These are phyloP conservation scores for Gardenia jasminoides DNA, from an alignment of 257 asterid species.

Conservation along the genomic window DNA sequence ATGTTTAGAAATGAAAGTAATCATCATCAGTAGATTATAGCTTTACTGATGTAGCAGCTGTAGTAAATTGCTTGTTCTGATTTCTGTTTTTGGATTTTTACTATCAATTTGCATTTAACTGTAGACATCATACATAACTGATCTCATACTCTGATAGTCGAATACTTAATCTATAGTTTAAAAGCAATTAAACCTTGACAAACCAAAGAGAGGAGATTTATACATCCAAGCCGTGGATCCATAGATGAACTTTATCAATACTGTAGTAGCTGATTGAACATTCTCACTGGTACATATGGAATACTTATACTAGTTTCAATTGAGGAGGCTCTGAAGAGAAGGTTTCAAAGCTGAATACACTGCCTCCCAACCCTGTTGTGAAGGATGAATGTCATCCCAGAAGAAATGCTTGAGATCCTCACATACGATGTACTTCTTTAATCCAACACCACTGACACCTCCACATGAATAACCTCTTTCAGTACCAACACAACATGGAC, in stretches of 20 bases:
- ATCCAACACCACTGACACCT: slow-evolving; percentile 31
- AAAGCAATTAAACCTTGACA: not conserved
- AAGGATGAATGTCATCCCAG: slow-evolving; percentile 69
- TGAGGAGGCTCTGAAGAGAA: slow-evolving; percentile 28
- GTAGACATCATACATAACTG: too few relatives aligned
- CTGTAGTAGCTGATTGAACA: not conserved
- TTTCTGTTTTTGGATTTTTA: too few relatives aligned
- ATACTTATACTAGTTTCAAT: not conserved
- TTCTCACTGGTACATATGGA: not conserved
- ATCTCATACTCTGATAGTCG: not conserved
- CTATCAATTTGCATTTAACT: too few relatives aligned
- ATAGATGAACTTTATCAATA: not conserved
- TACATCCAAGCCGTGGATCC: not conserved
- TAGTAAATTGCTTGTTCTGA: too few relatives aligned
- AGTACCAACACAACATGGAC: slow-evolving; percentile 63
- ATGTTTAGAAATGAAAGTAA: not conserved
- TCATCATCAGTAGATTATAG: too few relatives aligned
- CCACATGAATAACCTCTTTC: slow-evolving; percentile 49
- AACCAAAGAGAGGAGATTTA: not conserved
- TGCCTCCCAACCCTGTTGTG: slow-evolving; percentile 56
- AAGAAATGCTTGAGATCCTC: slow-evolving; percentile 43
- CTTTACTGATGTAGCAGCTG: too few relatives aligned
- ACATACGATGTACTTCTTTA: slow-evolving; percentile 44
- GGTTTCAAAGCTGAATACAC: slow-evolving; percentile 40
- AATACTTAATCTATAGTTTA: not conserved